Conservation (phyloP, 371 early-diverging fungal species). For the Actinomortierella wolfii region DNA sequence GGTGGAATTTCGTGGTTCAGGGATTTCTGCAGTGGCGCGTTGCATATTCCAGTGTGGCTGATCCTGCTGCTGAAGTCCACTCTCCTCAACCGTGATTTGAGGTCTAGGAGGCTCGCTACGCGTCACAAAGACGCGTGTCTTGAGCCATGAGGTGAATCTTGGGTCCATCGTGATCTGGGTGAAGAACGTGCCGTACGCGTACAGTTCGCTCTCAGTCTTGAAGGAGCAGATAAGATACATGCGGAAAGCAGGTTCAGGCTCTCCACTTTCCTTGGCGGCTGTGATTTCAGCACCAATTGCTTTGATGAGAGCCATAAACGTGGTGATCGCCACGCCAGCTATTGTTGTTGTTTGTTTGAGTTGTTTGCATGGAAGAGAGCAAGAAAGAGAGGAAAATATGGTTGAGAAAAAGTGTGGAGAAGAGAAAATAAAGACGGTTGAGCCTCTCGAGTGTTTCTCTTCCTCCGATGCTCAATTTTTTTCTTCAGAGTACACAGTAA, state of each 20-base stretch:
- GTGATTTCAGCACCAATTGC: slow-evolving; percentile 8
- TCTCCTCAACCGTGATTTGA: not conserved
- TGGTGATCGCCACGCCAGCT: slow-evolving; percentile 8
- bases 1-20: not conserved
- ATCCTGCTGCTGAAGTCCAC: not conserved
- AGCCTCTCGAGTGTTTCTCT: not conserved
- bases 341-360: not conserved
- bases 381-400: not conserved
- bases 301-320: slow-evolving; percentile 9
- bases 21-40: slow-evolving; percentile 4
- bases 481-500: not conserved
- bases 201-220: slow-evolving; percentile 3
- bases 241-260: not conserved
- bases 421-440: not conserved
- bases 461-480: no score
- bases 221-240: slow-evolving; percentile 10
- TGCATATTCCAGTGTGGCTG: slow-evolving; percentile 2
- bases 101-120: slow-evolving; percentile 2
- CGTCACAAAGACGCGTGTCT: slow-evolving; percentile 3
- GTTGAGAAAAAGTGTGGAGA: not conserved
- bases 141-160: slow-evolving; percentile 6
- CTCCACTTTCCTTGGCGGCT: not conserved
- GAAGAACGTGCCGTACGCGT: slow-evolving; percentile 12
- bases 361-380: not conserved
- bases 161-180: slow-evolving; percentile 6